Base-by-base conservation (phyloP, 2,329 filamentous ascomycete species). In the Ceratocystis cacaofunesta region DNA sequence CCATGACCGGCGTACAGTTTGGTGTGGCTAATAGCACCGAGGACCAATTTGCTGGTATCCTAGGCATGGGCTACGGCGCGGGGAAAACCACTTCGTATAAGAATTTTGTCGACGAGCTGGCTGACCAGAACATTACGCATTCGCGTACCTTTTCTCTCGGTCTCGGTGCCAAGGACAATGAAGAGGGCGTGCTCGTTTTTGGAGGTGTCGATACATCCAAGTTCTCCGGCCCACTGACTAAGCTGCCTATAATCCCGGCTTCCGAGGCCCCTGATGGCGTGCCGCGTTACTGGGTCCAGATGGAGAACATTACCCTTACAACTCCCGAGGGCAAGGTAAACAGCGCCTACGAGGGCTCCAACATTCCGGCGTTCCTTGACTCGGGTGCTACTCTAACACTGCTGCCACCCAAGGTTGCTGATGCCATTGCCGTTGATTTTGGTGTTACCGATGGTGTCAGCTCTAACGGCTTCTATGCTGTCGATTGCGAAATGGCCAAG, bases 51-150 rank as follows among this genome's bases (percentile, higher is more conserved):
- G 75, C 79, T 0, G 80, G 80, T 46, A 89, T 94, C 60, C 74
- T 95, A 22, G 90, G 90, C 25, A 86, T 94, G 65, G 89, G 89
- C 28, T 89, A 89, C 72, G 78, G 83, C 2, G 61, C 74, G 12
- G 78, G 77, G 44, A 69, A 76, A 63, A 80, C 77, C 30, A 78
- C 76, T 1, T 70, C 68, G 7, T 82, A 83, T 70, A 75, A 72
- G 68, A 82, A 80, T 71, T 78, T 83, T 65, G 70, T 83, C 68
- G 80, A 82, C 71, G 74, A 80, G 70, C 74, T 83, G 50, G 72
- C 70, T 15, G 69, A 75, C 1, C 80, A 82, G 68, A 81, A 80
- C 25, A 70, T 82, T 44, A 88, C 85, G 41, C 75, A 77, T 19
- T 82, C 82, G 12, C 83, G 82, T 69, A 83, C 85, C 1, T 88